phyloP scores from a whole-genome alignment of 805 yeast genomes.

The Barnettozyma vustinii region DNA sequence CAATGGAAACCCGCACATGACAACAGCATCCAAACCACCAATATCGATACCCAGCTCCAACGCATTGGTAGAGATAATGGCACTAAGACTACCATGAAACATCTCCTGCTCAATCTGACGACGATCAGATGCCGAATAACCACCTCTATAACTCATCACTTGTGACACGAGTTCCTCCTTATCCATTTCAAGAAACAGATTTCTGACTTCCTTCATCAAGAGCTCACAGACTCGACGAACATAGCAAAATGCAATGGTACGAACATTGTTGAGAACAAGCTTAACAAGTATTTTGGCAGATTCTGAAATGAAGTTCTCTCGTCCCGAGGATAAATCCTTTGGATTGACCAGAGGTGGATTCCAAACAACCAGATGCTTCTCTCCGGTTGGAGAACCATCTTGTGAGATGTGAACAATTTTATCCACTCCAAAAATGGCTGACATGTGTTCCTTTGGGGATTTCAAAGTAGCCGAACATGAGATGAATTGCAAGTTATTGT shows the following conservation, averaged over 20 bases:
- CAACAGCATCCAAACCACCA: slow-evolving; percentile 85
- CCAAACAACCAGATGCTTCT: slow-evolving; percentile 74
- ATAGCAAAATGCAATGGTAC: slow-evolving; percentile 87
- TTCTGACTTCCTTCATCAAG: slow-evolving; percentile 76
- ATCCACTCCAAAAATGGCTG: slow-evolving; percentile 65
- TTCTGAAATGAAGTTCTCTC: slow-evolving; percentile 69
- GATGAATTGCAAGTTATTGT: slow-evolving; percentile 55
- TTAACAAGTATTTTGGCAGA: slow-evolving; percentile 71
- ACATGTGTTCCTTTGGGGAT: slow-evolving; percentile 69
- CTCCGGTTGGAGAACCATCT: slow-evolving; percentile 90
- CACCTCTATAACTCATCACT: slow-evolving; percentile 93
- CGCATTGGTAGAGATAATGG: slow-evolving; percentile 93
- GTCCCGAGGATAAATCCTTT: slow-evolving; percentile 48
- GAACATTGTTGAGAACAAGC: slow-evolving; percentile 55
- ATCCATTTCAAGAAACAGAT: slow-evolving; percentile 39
- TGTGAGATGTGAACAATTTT: slow-evolving; percentile 51
- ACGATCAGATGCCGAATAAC: slow-evolving; percentile 82
- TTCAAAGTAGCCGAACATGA: slow-evolving; percentile 93
- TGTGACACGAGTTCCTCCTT: slow-evolving; percentile 46
- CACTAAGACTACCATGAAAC: slow-evolving; percentile 82
- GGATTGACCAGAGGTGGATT: slow-evolving; percentile 70
- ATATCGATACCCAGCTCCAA: slow-evolving; percentile 93
- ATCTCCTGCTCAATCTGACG: slow-evolving; percentile 82
- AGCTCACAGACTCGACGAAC: slow-evolving; percentile 83
- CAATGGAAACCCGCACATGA: slow-evolving; percentile 89